phyloP scores from a whole-genome alignment of 2,329 filamentous ascomycete genomes.

The Cytospora schulzeri region DNA sequence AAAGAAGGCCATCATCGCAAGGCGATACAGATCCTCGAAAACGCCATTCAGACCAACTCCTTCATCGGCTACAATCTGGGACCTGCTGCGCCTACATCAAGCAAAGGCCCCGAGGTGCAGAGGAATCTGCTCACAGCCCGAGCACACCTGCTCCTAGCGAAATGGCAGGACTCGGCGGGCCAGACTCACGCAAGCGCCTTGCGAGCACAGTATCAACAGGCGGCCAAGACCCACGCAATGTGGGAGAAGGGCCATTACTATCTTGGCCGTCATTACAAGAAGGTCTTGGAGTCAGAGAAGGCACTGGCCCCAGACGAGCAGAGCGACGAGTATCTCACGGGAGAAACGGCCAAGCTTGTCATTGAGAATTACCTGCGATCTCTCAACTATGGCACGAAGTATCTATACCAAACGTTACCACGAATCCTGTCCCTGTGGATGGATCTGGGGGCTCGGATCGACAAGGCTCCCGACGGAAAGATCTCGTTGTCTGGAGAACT shows the following conservation, averaged over 20 bases:
- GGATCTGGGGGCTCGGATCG: constrained; percentile 78
- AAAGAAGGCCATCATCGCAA: constrained; percentile 91
- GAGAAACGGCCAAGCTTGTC: constrained; percentile 83
- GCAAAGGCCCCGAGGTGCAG: constrained; percentile 47
- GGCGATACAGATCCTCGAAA: constrained; percentile 87
- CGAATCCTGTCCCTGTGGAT: constrained; percentile 93
- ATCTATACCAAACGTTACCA: constrained; percentile 91
- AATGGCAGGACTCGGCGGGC: constrained; percentile 95
- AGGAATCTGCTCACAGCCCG: constrained; percentile 68
- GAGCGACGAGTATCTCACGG: constrained; percentile 73
- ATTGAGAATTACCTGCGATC: constrained; percentile 93
- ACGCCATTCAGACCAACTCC: constrained; percentile 80
- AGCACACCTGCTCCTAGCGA: constrained; percentile 86
- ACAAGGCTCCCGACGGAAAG: constrained; percentile 61
- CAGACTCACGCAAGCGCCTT: constrained; percentile 85
- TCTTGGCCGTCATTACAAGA: constrained; percentile 95
- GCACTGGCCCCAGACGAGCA: constrained; percentile 75
- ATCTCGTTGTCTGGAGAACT: constrained; percentile 55
- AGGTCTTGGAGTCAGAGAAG: constrained; percentile 88
- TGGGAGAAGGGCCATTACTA: constrained; percentile 99
- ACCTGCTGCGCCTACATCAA: constrained; percentile 40
- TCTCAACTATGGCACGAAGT: constrained; percentile 86
- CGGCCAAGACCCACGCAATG: constrained; percentile 66
- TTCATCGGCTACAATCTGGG: constrained; percentile 53
- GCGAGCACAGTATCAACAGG: constrained; percentile 79